Percentiles rank a stretch among this genome's conserved stretches.
These are phyloP conservation scores for Penicillium argentinense DNA, from an alignment of 495 filamentous ascomycete genomes.

Conservation along the genomic window DNA sequence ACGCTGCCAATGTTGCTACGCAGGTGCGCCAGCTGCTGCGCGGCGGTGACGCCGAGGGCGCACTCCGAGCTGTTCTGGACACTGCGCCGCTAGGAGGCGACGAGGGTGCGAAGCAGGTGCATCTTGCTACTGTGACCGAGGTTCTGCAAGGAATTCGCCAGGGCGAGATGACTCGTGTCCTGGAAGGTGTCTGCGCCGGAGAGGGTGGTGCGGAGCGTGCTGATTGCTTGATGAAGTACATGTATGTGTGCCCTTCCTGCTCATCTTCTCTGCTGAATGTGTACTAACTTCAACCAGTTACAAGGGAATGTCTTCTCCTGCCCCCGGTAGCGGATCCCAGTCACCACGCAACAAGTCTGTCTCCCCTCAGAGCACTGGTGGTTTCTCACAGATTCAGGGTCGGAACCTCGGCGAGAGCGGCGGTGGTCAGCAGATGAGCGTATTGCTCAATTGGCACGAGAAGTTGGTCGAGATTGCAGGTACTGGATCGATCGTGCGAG, in stretches of 20 bases:
- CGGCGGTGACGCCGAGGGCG: slow-evolving; percentile 81
- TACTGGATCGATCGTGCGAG: slow-evolving; percentile 79
- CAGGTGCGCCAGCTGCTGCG: slow-evolving; percentile 85
- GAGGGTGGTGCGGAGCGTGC: slow-evolving; percentile 68
- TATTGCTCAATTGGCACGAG: slow-evolving; percentile 93
- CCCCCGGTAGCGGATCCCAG: slow-evolving; percentile 31
- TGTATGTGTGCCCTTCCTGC: slow-evolving; percentile 34
- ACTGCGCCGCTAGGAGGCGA: slow-evolving; percentile 70
- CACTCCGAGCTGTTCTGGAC: slow-evolving; percentile 76
- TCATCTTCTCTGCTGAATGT: background rate
- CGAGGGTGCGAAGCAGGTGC: slow-evolving; percentile 77
- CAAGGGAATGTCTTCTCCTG: slow-evolving; percentile 74
- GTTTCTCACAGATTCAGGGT: slow-evolving; percentile 76
- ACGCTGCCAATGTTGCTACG: slow-evolving; percentile 67
- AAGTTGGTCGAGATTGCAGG: slow-evolving; percentile 90
- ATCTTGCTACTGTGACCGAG: slow-evolving; percentile 78
- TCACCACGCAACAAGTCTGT: slow-evolving; percentile 49
- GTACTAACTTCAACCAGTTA: slow-evolving; percentile 50
- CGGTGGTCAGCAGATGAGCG: slow-evolving; percentile 86
- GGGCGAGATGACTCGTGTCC: slow-evolving; percentile 82
- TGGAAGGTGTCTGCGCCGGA: slow-evolving; percentile 69
- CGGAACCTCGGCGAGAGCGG: slow-evolving; percentile 70
- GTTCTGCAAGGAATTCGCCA: slow-evolving; percentile 88
- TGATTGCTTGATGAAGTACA: slow-evolving; percentile 54
- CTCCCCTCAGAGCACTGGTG: slow-evolving; percentile 77